Evolutionary conservation across 148 eudicot species (phyloP), one percentile per base, ranked within the genome.

Genomic region (Amaranthus cruentus): DNA sequence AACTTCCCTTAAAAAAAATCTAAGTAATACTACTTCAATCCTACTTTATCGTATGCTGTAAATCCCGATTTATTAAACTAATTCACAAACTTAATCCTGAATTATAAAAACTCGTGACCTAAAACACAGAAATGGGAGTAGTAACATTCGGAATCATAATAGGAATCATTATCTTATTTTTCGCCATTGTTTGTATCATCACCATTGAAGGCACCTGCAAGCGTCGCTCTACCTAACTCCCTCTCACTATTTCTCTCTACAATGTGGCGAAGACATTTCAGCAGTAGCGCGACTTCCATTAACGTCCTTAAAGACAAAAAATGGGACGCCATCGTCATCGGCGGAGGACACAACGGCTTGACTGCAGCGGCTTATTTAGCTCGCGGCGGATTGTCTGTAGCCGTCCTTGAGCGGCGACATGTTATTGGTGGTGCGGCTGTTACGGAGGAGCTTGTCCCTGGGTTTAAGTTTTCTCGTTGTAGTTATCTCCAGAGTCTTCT

Each of bases 401-500:
- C 93, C n/a, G 98, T 91, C 64, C 90, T 95, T 28, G 98, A 95
- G 81, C 90, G 98, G 62, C 98, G 97, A 57, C 90, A 88, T 83
- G 48, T 95, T 57, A 61, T 95, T 46, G 98, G 98, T 15, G 98
- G 97, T 5, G 98, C 98, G 50, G 96, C 96, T 64, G 94, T 95
- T 7, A 95, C 98, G 3, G 98, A 95, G 80, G 98, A 95, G 81
- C 61, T 95, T 61, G 56, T 91, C 69, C 93, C 96, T 58, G 98
- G 98, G 7, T 95, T 91, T 83, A 91, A 88, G 84, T 95, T 95
- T 75, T 95, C 98, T 5, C 90, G 98, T 14, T 95, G 98, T 65
- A 95, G 98, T 77, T 95, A 95, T 77, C 96, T 91, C 56, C 98
- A 95, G 75, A 91, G 98, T 84, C 97, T 95, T 76, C 96, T 95